phyloP scores from a whole-genome alignment of 2,329 filamentous ascomycete species.

The Fusarium longipes region DNA sequence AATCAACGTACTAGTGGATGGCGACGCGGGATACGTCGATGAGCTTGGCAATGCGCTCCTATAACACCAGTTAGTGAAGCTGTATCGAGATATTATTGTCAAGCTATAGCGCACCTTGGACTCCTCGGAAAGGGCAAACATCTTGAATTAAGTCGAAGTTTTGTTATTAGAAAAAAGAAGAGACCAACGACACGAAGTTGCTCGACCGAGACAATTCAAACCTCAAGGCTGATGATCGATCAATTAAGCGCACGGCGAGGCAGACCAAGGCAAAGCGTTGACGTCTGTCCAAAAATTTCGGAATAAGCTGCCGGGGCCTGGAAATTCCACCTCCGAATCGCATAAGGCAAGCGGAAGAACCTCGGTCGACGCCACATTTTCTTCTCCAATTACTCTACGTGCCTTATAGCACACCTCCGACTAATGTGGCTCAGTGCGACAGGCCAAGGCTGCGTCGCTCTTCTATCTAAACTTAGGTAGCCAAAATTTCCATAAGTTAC shows the following conservation, averaged over 20 bases:
- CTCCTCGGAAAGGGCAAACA: constrained; percentile 88
- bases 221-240: constrained; percentile 34
- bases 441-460: constrained; percentile 29
- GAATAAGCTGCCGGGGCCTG: constrained; percentile 30
- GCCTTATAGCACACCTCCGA: too few relatives aligned
- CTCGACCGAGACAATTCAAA: constrained; percentile 15
- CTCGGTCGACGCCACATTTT: constrained; percentile 42
- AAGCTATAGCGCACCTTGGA: constrained; percentile 76
- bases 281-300: constrained; percentile 44
- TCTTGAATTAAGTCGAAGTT: constrained; percentile 49
- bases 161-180: not conserved
- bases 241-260: constrained; percentile 21
- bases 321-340: constrained; percentile 42
- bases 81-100: constrained; percentile 7
- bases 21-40: constrained; percentile 94
- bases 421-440: constrained; percentile 28
- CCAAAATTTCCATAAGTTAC: constrained; percentile 46
- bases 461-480: constrained; percentile 30
- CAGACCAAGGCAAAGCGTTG: constrained; percentile 13
- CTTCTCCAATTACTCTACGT: not conserved
- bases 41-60: constrained; percentile 98
- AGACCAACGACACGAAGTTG: constrained; percentile 3
- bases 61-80: constrained; percentile 32
- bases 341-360: constrained; percentile 44
- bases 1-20: constrained; percentile 85